A percentile compares a stretch with the other conserved stretches of the same genome.
Conservation (phyloP, 2,329 filamentous ascomycete species). For the Dothiorella sarmentorum region DNA sequence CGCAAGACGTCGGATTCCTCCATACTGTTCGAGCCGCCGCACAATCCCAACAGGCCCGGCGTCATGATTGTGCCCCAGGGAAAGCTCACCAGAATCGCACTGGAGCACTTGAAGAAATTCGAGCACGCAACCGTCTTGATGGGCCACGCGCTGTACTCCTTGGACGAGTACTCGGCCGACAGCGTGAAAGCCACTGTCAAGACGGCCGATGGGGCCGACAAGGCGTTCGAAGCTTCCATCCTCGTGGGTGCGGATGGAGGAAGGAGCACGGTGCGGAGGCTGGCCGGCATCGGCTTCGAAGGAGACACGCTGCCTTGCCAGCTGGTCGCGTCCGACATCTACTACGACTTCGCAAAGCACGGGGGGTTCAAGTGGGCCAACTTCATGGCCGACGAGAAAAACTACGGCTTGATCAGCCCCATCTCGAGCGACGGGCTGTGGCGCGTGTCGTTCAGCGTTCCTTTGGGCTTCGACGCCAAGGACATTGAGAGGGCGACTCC, state of each 20-base stretch:
- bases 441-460: constrained; percentile 42
- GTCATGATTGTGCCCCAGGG: constrained; percentile 32
- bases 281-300: constrained; percentile 24
- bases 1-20: constrained; percentile 20
- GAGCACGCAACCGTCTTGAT: constrained; percentile 24
- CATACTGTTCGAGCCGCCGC: constrained; percentile 27
- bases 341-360: constrained; percentile 36
- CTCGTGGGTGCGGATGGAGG: constrained; percentile 34
- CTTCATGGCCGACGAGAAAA: constrained; percentile 37
- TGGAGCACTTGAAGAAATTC: constrained; percentile 22
- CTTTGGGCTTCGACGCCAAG: constrained; percentile 10
- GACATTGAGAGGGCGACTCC: constrained; percentile 30
- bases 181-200: constrained; percentile 4
- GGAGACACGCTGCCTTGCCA: constrained; percentile 36
- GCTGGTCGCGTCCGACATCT: constrained; percentile 39
- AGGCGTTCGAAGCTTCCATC: constrained; percentile 26
- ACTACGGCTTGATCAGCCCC: constrained; percentile 38
- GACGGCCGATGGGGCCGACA: constrained; percentile 13
- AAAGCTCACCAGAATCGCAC: constrained; percentile 30
- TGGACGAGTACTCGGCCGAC: constrained; percentile 16
- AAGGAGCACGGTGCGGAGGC: constrained; percentile 22
- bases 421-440: constrained; percentile 35
- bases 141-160: constrained; percentile 23
- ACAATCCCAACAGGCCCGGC: constrained; percentile 22
- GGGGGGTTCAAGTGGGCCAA: constrained; percentile 37